Conservation (phyloP, 352 stramenopile species). For the Phytopythium litorale region DNA sequence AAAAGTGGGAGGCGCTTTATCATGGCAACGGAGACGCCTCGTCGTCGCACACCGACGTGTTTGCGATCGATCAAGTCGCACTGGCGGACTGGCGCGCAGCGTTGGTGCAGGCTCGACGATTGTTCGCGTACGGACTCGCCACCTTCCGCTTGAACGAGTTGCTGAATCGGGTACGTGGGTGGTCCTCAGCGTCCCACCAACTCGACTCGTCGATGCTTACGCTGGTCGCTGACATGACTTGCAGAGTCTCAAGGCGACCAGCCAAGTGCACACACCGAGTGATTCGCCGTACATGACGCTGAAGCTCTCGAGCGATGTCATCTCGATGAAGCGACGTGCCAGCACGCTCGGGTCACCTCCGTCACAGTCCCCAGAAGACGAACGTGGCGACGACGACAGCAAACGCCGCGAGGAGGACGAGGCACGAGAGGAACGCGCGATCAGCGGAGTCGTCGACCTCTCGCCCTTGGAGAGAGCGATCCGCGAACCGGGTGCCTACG, state of each 20-base stretch:
- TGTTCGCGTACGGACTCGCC: constrained; percentile 50
- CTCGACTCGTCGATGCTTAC: not conserved
- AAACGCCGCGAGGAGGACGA: constrained; percentile 19
- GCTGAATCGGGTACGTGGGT: constrained; percentile 18
- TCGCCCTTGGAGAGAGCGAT: constrained; percentile 36
- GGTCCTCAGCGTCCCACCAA: not conserved
- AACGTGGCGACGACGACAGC: constrained; percentile 3
- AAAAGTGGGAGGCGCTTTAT: constrained; percentile 63
- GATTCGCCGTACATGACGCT: constrained; percentile 30
- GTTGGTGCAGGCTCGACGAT: constrained; percentile 32
- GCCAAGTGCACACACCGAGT: not conserved
- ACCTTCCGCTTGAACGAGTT: constrained; percentile 64
- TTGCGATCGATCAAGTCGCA: constrained; percentile 54
- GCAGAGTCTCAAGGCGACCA: constrained; percentile 15
- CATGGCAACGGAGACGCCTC: constrained; percentile 10
- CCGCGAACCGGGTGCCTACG: constrained; percentile 56
- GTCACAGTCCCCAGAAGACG: not conserved
- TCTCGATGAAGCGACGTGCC: constrained; percentile 47
- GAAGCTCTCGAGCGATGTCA: constrained; percentile 50
- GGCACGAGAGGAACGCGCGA: constrained; percentile 2
- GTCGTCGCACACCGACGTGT: constrained; percentile 28
- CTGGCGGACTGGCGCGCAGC: constrained; percentile 46
- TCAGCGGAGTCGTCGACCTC: constrained; percentile 17
- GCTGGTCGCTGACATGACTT: not conserved
- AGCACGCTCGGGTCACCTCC: constrained; percentile 32